Evolutionary conservation across 2,329 filamentous ascomycete species (phyloP).

Genomic region (Microcyclosporella mali): DNA sequence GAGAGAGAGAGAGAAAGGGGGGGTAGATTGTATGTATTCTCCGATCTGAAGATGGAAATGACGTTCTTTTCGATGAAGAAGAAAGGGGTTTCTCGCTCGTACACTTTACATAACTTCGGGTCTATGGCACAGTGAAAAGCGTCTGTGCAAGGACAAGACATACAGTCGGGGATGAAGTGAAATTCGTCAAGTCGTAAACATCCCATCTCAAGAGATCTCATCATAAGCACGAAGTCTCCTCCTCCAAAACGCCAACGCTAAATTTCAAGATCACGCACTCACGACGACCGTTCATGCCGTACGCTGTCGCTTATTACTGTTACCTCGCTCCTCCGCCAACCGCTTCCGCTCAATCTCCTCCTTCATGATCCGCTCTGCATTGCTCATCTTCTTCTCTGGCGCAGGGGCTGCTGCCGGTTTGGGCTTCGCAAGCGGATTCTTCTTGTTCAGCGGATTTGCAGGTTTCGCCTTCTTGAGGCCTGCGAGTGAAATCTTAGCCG

Average conservation of each 20-base stretch:
- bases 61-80: no score
- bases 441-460: slow-evolving; percentile 66
- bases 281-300: slow-evolving; percentile 3
- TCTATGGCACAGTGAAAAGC: no score
- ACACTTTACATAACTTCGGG: no score
- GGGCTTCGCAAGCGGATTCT: slow-evolving; percentile 65
- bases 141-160: no score
- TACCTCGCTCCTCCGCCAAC: slow-evolving; percentile 25
- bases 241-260: slow-evolving; percentile 3
- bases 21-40: no score
- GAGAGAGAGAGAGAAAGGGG: no score
- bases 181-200: no score
- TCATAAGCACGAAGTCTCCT: no score
- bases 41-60: no score
- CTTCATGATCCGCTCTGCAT: slow-evolving; percentile 84
- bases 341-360: slow-evolving; percentile 42
- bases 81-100: no score
- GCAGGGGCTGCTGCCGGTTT: slow-evolving; percentile 52
- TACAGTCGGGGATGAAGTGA: no score
- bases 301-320: slow-evolving; percentile 13
- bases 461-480: slow-evolving; percentile 59
- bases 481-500: slow-evolving; percentile 56
- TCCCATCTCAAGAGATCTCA: neutral
- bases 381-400: slow-evolving; percentile 76
- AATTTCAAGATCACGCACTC: neutral